A percentile compares a stretch with the other conserved stretches of the same genome.
phyloP scores from a whole-genome alignment of 1,139 yeast species.

The Pichia sp. region DNA sequence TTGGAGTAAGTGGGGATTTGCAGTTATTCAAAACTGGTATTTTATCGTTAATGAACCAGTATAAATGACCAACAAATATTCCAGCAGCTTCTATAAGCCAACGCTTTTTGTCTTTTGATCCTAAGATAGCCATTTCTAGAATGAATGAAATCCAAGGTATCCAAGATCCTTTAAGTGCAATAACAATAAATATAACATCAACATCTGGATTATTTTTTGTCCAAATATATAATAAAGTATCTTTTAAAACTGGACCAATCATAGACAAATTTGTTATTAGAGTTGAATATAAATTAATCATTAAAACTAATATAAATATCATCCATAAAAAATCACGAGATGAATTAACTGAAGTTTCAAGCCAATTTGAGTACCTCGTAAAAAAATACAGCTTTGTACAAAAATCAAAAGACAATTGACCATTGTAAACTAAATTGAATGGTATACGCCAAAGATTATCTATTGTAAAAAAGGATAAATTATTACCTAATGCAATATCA shows the following conservation, averaged over 20 bases:
- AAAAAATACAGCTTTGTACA: slow-evolving; percentile 34
- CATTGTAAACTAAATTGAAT: slow-evolving; percentile 30
- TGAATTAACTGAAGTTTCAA: slow-evolving; percentile 35
- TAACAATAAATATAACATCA: slow-evolving; percentile 22
- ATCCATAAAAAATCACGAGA: slow-evolving; percentile 38
- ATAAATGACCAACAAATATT: slow-evolving; percentile 38
- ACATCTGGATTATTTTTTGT: slow-evolving; percentile 38
- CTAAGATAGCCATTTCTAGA: slow-evolving; percentile 10
- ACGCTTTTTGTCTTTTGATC: slow-evolving; percentile 1
- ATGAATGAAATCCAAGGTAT: slow-evolving; percentile 34
- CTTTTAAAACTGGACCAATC: slow-evolving; percentile 34
- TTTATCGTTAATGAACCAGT: slow-evolving; percentile 39
- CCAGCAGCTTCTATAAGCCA: slow-evolving; percentile 32
- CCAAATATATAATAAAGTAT: slow-evolving; percentile 40
- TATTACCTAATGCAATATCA: slow-evolving; percentile 11
- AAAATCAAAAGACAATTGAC: slow-evolving; percentile 34
- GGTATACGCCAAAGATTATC: slow-evolving; percentile 8
- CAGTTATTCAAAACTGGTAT: slow-evolving; percentile 35
- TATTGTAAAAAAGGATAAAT: background rate
- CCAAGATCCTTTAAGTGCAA: slow-evolving; percentile 21
- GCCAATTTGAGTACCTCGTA: slow-evolving; percentile 34
- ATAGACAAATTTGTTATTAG: slow-evolving; percentile 29
- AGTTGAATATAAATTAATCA: slow-evolving; percentile 30
- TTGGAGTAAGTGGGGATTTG: slow-evolving; percentile 23
- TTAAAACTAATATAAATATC: slow-evolving; percentile 28